Evolutionary conservation across 192 early-diverging fungal genomes (phyloP), one percentile per base, ranked within the genome.

Genomic region (Coemansia sp.): DNA sequence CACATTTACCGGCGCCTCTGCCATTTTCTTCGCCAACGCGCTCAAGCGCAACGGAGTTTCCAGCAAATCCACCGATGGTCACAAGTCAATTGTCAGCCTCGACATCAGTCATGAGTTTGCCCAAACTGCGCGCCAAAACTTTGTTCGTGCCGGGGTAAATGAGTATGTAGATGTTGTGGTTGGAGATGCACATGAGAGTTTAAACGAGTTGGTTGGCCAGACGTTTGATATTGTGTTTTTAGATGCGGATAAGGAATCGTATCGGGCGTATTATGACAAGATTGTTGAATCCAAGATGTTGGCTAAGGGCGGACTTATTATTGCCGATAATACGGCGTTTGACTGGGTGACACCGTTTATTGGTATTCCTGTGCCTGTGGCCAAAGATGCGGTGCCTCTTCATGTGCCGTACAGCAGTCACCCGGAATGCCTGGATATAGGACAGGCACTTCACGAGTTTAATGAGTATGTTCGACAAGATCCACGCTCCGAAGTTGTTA

Each of bases 201-300:
- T 74, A 38, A 72, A 70, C 14, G 65, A 63, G 26, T 64, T 75
- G 16, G 74, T 64, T 6, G 82, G 72, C 25, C 71, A 80, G 25
- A 43, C 64, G 31, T 91, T 88, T 73, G 88, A 91, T 26, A 37
- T 87, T 12, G 71, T 86, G 2, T 91, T 89, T 56, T 48, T 91
- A 25, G 91, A 93, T 61, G 91, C 91, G 0, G 84, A 93, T 68
- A 91, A 93, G 67, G 61, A 65, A n/a, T 79, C 77, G 4, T 91
- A 93, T 61, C 77, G 77, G 54, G 69, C 74, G 1, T 90, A 93
- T 61, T 89, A 82, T 47, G 76, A 91, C 38, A 70, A 72, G 10
- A 82, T 89, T 47, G 60, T 93, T 25, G 83, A 88, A 14, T 72
- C 76, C 14, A 64, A 80, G 12, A 66, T 91, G 12, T 67, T 93